Base-by-base conservation (phyloP, 2,329 filamentous ascomycete species). In the Penicillium sp. region DNA sequence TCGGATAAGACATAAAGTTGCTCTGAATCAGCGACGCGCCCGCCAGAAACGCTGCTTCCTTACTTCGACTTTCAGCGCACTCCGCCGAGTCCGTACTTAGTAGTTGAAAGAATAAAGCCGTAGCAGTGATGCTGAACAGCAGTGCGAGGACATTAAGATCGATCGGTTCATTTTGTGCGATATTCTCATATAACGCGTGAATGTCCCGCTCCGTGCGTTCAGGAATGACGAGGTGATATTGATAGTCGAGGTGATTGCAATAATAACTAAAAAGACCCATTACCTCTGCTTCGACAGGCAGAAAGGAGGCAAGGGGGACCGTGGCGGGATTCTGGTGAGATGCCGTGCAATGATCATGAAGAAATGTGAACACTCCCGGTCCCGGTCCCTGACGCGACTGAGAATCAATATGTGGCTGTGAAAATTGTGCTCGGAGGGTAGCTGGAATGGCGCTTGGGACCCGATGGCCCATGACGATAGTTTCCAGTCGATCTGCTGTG, bases 151-250 rank as follows among this genome's bases (percentile, higher is more conserved):
- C 66, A 14, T 57, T 60, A 1, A 68, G 47, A 14, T 72, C 60
- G 1, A 71, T 54, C 1, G 64, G 50, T 2, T 56, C 29, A 7
- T 62, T 60, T 1, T 53, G 48, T 11, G 67, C 62, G 11, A 71
- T 35, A 19, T 55, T 60, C 7, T 63, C 53, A 53, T 78, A 78
- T 2, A 76, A 58, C 1, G 49, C 52, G 16, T 72, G 46, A 31
- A 76, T 67, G 7, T 69, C 66, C 6, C 21, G 48, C 27, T 68
- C 62, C 1, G 70, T 66, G 1, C 50, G 61, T 21, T 46, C 56
- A 0, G 69, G 65, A 1, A 75, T 66, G 10, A 77, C 62, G 14
- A 77, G 59, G 59, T 76, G 73, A 53, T 77, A 76, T 4, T 74
- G 64, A 26, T 69, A 73, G 50, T 71, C 67, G 37, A 77, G 66